Conservation (phyloP, 257 asterid genomes). For the Solanum sparsipilum region DNA sequence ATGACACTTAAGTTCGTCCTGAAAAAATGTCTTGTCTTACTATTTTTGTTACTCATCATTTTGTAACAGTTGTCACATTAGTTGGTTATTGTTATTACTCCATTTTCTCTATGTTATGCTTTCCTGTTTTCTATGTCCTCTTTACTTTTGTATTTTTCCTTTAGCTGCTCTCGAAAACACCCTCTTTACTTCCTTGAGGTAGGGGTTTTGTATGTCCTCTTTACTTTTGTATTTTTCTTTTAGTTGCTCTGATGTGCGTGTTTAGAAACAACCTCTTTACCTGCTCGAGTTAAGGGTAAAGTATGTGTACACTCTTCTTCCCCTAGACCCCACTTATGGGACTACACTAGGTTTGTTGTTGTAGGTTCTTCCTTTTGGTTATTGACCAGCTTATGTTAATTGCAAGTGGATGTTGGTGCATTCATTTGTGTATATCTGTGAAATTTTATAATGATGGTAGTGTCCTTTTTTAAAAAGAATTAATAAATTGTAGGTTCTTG, state of each 20-base stretch:
- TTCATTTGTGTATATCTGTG: not conserved
- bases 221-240: not conserved
- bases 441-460: not conserved
- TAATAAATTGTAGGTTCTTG: not conserved
- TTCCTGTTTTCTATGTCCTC: not conserved
- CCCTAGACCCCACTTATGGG: not conserved
- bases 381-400: not conserved
- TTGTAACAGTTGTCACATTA: not conserved
- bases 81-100: not conserved
- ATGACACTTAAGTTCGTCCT: not conserved
- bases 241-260: not conserved
- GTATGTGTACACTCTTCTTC: not conserved
- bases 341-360: not conserved
- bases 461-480: not conserved
- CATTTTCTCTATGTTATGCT: not conserved
- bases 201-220: not conserved
- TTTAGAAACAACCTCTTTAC: not conserved
- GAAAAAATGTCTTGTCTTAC: too few species aligned
- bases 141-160: not conserved
- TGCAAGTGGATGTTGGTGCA: not conserved
- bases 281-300: not conserved
- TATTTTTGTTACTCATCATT: not conserved
- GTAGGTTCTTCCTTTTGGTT: not conserved
- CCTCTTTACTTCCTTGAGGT: not conserved
- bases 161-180: not conserved